Conservation (phyloP, 345 rosid species). For the Acer negundo region DNA sequence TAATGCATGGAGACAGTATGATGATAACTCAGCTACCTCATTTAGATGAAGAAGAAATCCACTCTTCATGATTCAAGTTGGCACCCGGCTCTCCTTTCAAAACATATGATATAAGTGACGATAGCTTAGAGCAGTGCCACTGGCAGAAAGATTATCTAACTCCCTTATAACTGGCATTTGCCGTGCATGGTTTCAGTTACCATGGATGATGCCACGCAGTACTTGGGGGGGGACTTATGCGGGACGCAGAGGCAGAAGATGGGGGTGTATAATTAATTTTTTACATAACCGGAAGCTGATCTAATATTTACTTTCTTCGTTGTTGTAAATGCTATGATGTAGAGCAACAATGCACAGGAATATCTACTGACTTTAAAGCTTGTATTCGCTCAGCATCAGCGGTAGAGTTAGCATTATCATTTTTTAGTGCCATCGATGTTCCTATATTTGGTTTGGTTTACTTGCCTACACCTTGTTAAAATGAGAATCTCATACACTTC, state of each 20-base stretch:
- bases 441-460: neutral
- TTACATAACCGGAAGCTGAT: conserved; percentile 9
- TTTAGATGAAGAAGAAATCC: conserved; percentile 49
- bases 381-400: neutral
- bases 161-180: neutral
- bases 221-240: neutral
- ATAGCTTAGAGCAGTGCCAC: neutral
- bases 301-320: conserved; percentile 9
- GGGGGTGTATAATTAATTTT: conserved; percentile 18
- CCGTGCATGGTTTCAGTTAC: neutral
- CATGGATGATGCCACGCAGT: neutral
- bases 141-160: neutral
- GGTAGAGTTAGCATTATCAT: neutral
- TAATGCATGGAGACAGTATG: conserved; percentile 84
- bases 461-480: neutral
- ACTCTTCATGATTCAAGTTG: neutral
- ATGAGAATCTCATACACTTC: too few relatives aligned
- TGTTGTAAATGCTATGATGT: conserved; percentile 28
- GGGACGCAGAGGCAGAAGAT: neutral
- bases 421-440: neutral
- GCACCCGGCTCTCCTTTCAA: neutral
- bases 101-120: too few relatives aligned
- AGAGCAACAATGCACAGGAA: conserved; percentile 18
- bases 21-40: conserved; percentile 83
- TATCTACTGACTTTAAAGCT: neutral